Conservation (phyloP, 2,329 filamentous ascomycete species). For the Fonsecaea multimorphosa region DNA sequence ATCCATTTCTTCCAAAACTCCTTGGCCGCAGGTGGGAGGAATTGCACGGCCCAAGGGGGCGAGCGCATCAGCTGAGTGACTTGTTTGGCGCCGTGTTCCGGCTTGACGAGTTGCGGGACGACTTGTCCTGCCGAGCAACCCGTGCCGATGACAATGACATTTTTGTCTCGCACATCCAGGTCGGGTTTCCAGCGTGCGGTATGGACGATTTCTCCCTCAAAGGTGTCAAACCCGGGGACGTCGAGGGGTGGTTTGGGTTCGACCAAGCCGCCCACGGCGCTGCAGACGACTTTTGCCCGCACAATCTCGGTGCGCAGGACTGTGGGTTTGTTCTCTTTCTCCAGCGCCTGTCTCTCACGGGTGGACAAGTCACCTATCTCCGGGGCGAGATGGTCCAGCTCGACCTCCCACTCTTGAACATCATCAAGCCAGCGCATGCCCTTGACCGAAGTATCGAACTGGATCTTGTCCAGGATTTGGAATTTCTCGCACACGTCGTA, state of each 20-base stretch:
- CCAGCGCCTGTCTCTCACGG: conserved; percentile 54
- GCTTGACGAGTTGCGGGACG: conserved; percentile 57
- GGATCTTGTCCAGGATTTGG: conserved; percentile 62
- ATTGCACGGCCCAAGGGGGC: conserved; percentile 63
- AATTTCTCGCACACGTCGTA: conserved; percentile 60
- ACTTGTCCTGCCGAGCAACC: conserved; percentile 65
- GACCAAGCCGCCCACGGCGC: conserved; percentile 62
- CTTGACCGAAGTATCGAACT: conserved; percentile 64
- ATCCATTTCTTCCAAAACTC: conserved; percentile 56
- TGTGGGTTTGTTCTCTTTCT: conserved; percentile 53
- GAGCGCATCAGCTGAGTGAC: conserved; percentile 66
- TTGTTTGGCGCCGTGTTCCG: conserved; percentile 58
- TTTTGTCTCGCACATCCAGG: conserved; percentile 57
- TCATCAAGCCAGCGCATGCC: conserved; percentile 59
- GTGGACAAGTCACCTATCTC: conserved; percentile 61
- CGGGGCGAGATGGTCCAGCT: conserved; percentile 56
- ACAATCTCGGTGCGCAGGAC: conserved; percentile 60
- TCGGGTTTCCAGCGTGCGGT: conserved; percentile 63
- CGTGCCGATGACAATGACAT: conserved; percentile 64
- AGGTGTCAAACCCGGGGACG: conserved; percentile 60
- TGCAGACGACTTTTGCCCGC: conserved; percentile 61
- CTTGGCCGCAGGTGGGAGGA: conserved; percentile 44
- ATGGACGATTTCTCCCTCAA: conserved; percentile 63
- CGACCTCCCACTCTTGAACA: conserved; percentile 62
- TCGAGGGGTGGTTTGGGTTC: conserved; percentile 55